phyloP scores from a whole-genome alignment of 2,329 filamentous ascomycete species.

The Curvularia hawaiiensis region DNA sequence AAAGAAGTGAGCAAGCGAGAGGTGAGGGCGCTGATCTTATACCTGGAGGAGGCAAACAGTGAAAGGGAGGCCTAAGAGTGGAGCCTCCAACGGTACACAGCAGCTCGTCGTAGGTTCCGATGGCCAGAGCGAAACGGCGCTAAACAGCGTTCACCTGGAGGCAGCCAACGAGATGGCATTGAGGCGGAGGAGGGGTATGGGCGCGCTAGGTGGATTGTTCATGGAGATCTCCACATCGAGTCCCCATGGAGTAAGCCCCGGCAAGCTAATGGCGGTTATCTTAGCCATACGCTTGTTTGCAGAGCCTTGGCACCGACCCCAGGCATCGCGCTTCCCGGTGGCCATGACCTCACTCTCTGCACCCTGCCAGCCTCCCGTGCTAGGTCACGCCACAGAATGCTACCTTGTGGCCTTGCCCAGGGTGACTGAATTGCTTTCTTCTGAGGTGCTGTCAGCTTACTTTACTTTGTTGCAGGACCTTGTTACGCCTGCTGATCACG shows the following conservation, averaged over 20 bases:
- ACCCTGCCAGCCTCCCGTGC: neutral
- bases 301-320: constrained; percentile 7
- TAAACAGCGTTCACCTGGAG: constrained; percentile 1
- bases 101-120: constrained; percentile 7
- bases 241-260: constrained; percentile 16
- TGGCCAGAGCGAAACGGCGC: neutral
- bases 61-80: constrained; percentile 16
- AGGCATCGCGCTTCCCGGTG: constrained; percentile 12
- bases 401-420: constrained; percentile 1
- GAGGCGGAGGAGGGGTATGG: constrained; percentile 10
- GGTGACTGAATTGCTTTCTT: neutral
- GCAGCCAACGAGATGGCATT: constrained; percentile 7
- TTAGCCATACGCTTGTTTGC: constrained; percentile 9
- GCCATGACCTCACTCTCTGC: constrained; percentile 12
- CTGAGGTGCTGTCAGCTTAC: constrained; percentile 3
- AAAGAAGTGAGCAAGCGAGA: neutral
- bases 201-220: constrained; percentile 9
- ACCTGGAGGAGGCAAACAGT: constrained; percentile 7
- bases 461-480: neutral
- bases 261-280: constrained; percentile 10
- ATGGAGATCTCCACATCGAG: constrained; percentile 10
- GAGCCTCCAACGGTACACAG: constrained; percentile 12
- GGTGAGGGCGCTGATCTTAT: constrained; percentile 13
- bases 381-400: constrained; percentile 11
- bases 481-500: neutral